A percentile compares a stretch with the other conserved stretches of the same genome.
Evolutionary conservation across 140 eudicot species (phyloP).

Genomic region (Cichorium intybus): DNA sequence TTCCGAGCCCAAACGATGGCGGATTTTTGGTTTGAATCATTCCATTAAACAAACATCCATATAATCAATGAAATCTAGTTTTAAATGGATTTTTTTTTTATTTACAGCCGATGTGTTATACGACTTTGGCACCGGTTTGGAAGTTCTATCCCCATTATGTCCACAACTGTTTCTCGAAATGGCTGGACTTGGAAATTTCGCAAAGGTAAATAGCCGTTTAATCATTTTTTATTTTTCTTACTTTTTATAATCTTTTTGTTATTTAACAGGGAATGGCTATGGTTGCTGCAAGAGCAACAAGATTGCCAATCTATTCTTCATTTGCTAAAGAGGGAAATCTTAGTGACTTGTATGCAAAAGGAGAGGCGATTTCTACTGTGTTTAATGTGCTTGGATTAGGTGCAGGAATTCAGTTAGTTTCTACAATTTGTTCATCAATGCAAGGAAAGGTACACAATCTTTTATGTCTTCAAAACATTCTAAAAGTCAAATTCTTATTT

Average conservation of each 20-base stretch:
- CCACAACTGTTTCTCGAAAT: slow-evolving; percentile 86
- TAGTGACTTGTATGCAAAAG: slow-evolving; percentile 95
- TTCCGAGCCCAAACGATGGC: slow-evolving; percentile 96
- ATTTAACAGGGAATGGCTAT: slow-evolving; percentile 89
- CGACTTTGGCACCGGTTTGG: slow-evolving; percentile 81
- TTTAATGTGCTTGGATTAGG: slow-evolving; percentile 85
- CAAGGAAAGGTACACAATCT: slow-evolving; percentile 74
- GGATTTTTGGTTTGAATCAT: slow-evolving; percentile 64
- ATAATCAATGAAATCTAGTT: not conserved
- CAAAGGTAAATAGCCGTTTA: slow-evolving; percentile 48
- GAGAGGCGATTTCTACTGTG: slow-evolving; percentile 94
- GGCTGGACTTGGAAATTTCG: slow-evolving; percentile 97
- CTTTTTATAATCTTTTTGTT: not conserved
- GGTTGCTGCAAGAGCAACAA: slow-evolving; percentile 97
- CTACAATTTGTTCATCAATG: slow-evolving; percentile 83
- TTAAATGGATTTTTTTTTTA: slow-evolving; percentile 23
- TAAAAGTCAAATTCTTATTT: not conserved
- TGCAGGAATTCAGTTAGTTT: slow-evolving; percentile 80
- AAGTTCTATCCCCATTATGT: slow-evolving; percentile 85
- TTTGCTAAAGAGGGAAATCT: slow-evolving; percentile 99
- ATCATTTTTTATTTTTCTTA: not conserved
- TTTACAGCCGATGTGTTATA: slow-evolving; percentile 87
- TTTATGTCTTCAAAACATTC: not conserved
- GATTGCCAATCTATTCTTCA: slow-evolving; percentile 94
- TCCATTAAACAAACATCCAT: slow-evolving; percentile 14